Evolutionary conservation across 2,329 filamentous ascomycete genomes (phyloP).

Genomic region (Trematosphaeria pertusa): DNA sequence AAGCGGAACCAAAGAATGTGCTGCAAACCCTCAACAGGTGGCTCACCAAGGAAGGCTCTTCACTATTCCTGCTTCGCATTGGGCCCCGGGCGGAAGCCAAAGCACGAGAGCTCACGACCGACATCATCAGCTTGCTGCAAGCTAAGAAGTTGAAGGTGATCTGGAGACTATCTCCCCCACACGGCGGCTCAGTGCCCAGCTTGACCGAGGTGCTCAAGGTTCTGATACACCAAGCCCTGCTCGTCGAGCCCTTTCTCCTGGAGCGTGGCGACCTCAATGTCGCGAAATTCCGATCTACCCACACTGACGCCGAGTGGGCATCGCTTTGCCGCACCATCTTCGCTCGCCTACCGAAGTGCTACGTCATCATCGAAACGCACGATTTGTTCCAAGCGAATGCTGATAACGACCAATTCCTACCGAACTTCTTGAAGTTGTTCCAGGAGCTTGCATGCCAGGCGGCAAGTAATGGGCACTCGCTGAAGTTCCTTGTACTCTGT

Average conservation of each 20-base stretch:
- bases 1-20: background rate
- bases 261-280: slow-evolving; percentile 2
- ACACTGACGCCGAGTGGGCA: slow-evolving; percentile 6
- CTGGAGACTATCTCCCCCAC: background rate
- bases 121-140: slow-evolving; percentile 2
- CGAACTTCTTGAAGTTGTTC: background rate
- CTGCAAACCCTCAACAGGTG: background rate
- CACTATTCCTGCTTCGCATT: slow-evolving; percentile 8
- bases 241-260: too few species aligned
- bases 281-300: slow-evolving; percentile 1
- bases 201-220: background rate
- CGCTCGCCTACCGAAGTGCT: background rate
- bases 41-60: slow-evolving; percentile 5
- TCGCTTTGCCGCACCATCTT: background rate
- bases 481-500: slow-evolving; percentile 3
- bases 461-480: background rate
- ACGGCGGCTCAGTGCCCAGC: background rate
- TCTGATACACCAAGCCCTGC: background rate
- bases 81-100: slow-evolving; percentile 5
- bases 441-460: background rate
- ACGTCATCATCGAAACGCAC: background rate
- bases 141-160: background rate
- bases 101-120: slow-evolving; percentile 3
- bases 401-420: background rate
- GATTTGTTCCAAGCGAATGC: background rate